Evolutionary conservation across 345 rosid genomes (phyloP).

Genomic region (Pistacia integerrima): DNA sequence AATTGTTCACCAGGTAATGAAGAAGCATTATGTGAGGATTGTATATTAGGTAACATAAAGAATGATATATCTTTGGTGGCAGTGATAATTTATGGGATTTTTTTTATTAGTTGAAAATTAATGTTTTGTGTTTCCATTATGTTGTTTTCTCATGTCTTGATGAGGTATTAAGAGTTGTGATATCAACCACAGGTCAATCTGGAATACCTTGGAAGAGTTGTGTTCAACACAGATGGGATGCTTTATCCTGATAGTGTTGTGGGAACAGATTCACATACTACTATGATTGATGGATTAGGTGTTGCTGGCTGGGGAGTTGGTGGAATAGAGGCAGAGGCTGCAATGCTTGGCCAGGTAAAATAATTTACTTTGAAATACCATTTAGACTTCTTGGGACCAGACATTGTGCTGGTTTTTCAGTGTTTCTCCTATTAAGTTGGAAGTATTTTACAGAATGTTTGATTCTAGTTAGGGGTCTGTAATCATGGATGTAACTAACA

Average conservation of each 20-base stretch:
- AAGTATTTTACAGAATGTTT: background rate
- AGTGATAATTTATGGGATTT: background rate
- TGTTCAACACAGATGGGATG: conserved; percentile 73
- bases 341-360: conserved; percentile 97
- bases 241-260: conserved; percentile 95
- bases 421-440: background rate
- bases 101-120: background rate
- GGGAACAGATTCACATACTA: conserved; percentile 95
- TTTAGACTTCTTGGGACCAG: conserved; percentile 4
- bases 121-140: background rate
- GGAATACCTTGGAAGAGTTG: conserved; percentile 93
- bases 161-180: conserved; percentile 4
- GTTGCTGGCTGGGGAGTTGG: conserved; percentile 99
- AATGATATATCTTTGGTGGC: background rate
- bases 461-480: background rate
- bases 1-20: conserved; percentile 86
- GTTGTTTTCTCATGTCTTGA: background rate
- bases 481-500: too few species aligned
- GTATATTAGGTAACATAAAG: background rate
- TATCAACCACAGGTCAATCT: conserved; percentile 67
- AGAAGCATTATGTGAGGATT: background rate
- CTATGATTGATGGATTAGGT: conserved; percentile 96
- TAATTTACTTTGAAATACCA: background rate
- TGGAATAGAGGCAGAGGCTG: conserved; percentile 95
- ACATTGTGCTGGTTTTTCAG: background rate